Percentiles rank a stretch among this genome's conserved stretches.
phyloP scores from a whole-genome alignment of 2,329 filamentous ascomycete genomes.

The Penicillium sp. region DNA sequence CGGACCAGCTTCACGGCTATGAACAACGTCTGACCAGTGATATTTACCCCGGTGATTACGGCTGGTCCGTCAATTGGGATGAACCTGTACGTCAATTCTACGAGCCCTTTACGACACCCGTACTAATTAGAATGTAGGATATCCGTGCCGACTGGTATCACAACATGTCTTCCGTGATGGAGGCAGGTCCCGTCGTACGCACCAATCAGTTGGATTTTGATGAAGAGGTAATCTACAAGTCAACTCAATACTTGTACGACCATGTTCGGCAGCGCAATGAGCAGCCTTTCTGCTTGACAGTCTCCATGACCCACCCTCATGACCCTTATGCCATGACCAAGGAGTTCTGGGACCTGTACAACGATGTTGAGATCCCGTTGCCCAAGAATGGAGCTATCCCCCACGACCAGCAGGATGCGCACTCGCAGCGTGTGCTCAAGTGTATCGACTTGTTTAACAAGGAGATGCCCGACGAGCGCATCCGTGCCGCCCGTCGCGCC shows the following conservation, averaged over 20 bases:
- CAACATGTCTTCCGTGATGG: conserved; percentile 88
- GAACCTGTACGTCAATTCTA: conserved; percentile 57
- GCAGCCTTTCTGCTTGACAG: conserved; percentile 82
- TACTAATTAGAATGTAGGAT: conserved; percentile 27
- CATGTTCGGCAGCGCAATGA: conserved; percentile 76
- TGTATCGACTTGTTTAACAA: conserved; percentile 84
- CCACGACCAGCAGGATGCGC: conserved; percentile 77
- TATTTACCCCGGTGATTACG: conserved; percentile 92
- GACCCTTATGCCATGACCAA: conserved; percentile 93
- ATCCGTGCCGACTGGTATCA: conserved; percentile 88
- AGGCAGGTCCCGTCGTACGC: conserved; percentile 82
- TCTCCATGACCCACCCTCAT: conserved; percentile 91
- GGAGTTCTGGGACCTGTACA: conserved; percentile 91
- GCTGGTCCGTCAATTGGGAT: conserved; percentile 96
- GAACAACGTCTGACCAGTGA: conserved; percentile 90
- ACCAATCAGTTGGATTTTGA: conserved; percentile 97
- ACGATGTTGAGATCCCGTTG: conserved; percentile 80
- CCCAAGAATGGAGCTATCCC: conserved; percentile 70
- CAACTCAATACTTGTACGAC: conserved; percentile 85
- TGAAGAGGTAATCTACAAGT: conserved; percentile 92
- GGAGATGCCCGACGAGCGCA: conserved; percentile 78
- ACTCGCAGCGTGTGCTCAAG: conserved; percentile 81
- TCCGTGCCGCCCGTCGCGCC: conserved; percentile 78
- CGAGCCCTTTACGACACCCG: not conserved
- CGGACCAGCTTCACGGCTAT: conserved; percentile 88